A percentile compares a stretch with the other conserved stretches of the same genome.
Conservation (phyloP, 345 rosid genomes). For the Rhodamnia argentea region DNA sequence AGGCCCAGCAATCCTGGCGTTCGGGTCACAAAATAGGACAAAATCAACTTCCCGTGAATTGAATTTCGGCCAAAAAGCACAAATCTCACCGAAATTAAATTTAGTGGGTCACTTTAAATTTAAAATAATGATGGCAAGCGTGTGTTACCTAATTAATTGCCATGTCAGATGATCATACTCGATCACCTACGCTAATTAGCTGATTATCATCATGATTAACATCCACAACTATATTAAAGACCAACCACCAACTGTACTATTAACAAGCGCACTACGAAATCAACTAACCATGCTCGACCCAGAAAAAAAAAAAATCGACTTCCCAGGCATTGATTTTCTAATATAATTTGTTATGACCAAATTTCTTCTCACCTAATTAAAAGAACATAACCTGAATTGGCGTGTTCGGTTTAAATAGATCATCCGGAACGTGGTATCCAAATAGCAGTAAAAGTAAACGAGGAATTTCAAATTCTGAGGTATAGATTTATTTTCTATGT, state of each 20-base stretch:
- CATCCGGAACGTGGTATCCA: neutral
- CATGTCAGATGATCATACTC: neutral
- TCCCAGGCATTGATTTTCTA: neutral
- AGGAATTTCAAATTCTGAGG: neutral
- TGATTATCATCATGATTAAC: neutral
- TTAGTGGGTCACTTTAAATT: neutral
- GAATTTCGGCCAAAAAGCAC: neutral
- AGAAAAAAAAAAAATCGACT: neutral
- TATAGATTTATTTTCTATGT: neutral
- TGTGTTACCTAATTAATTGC: neutral
- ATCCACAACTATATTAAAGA: neutral
- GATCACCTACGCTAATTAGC: neutral
- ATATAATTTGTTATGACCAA: neutral
- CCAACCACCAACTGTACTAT: neutral
- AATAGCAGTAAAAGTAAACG: neutral
- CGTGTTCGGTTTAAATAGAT: neutral
- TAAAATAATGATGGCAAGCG: fast-evolving
- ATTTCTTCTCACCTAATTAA: neutral
- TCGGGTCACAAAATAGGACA: neutral
- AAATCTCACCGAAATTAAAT: neutral
- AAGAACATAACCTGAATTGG: too few species aligned
- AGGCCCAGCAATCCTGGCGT: neutral
- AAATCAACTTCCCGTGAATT: neutral
- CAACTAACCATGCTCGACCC: too few species aligned
- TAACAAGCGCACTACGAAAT: neutral